Conservation (phyloP, 495 filamentous ascomycete species). For the Geopyxis carbonaria region DNA sequence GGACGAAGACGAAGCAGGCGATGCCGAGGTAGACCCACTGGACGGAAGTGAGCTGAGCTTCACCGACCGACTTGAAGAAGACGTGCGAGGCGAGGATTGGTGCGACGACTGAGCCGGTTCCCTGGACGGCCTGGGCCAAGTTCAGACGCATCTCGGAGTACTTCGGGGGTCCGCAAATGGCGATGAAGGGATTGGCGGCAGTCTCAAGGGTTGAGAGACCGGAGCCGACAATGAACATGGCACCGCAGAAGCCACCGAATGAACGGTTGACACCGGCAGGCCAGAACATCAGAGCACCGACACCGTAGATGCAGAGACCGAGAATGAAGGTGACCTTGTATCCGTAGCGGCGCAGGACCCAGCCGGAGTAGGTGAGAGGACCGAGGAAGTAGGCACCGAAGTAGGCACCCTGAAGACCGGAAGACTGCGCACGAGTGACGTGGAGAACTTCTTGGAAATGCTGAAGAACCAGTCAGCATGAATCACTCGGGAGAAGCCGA, state of each 20-base stretch:
- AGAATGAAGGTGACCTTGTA: conserved; percentile 41
- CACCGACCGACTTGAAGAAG: conserved; percentile 45
- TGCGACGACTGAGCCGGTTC: conserved; percentile 45
- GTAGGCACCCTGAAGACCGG: conserved; percentile 23
- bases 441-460: conserved; percentile 32
- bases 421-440: conserved; percentile 19
- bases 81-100: conserved; percentile 50
- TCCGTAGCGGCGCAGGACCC: conserved; percentile 35
- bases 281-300: conserved; percentile 41
- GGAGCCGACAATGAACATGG: conserved; percentile 41
- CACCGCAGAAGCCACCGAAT: conserved; percentile 44
- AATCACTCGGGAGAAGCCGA: conserved; percentile 17
- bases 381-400: conserved; percentile 25
- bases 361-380: conserved; percentile 21
- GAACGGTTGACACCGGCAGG: conserved; percentile 35
- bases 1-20: conserved; percentile 50
- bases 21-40: conserved; percentile 66
- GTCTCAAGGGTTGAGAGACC: conserved; percentile 40
- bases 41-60: conserved; percentile 35
- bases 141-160: conserved; percentile 36
- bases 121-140: conserved; percentile 52
- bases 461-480: conserved; percentile 14
- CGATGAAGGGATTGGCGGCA: conserved; percentile 40
- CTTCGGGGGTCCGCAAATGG: conserved; percentile 15
- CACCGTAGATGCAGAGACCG: conserved; percentile 34